phyloP scores from a whole-genome alignment of 2,329 filamentous ascomycete species.

The Paraphoma sp. region DNA sequence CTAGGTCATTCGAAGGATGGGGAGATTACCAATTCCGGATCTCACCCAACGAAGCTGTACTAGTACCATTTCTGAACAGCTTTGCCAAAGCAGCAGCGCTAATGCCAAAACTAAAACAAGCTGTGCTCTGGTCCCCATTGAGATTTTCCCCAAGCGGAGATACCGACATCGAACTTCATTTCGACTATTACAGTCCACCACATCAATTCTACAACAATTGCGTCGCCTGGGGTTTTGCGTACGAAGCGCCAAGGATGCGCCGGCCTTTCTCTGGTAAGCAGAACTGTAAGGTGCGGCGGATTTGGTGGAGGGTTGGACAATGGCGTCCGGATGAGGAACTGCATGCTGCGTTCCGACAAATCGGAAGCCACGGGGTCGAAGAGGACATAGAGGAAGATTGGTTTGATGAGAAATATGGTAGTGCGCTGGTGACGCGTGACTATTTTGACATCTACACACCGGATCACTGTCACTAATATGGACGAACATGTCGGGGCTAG shows the following conservation, averaged over 20 bases:
- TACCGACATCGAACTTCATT: neutral
- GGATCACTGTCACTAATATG: neutral
- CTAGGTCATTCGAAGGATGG: too few relatives aligned
- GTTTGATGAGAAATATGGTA: neutral
- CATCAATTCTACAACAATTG: neutral
- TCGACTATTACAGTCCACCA: neutral
- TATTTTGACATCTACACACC: slow-evolving; percentile 1
- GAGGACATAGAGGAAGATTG: slow-evolving; percentile 5
- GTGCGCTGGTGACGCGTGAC: neutral
- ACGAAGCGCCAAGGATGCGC: neutral
- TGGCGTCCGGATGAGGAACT: slow-evolving; percentile 9
- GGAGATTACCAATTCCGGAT: slow-evolving; percentile 3
- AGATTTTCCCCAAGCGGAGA: neutral
- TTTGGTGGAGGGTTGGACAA: slow-evolving; percentile 10
- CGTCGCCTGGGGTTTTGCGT: neutral
- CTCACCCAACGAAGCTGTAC: slow-evolving; percentile 5
- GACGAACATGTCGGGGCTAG: too few relatives aligned
- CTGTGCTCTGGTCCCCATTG: slow-evolving; percentile 7
- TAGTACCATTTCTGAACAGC: slow-evolving; percentile 7
- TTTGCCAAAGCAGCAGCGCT: slow-evolving; percentile 17
- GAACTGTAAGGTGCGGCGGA: too few relatives aligned
- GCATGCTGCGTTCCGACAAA: neutral
- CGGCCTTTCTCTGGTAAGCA: neutral
- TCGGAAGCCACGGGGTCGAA: slow-evolving; percentile 5
- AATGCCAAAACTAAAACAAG: slow-evolving; percentile 11